These are phyloP conservation scores for Agaricus subrufescens DNA, from an alignment of 768 basidiomycete genomes.

Conservation along the genomic window DNA sequence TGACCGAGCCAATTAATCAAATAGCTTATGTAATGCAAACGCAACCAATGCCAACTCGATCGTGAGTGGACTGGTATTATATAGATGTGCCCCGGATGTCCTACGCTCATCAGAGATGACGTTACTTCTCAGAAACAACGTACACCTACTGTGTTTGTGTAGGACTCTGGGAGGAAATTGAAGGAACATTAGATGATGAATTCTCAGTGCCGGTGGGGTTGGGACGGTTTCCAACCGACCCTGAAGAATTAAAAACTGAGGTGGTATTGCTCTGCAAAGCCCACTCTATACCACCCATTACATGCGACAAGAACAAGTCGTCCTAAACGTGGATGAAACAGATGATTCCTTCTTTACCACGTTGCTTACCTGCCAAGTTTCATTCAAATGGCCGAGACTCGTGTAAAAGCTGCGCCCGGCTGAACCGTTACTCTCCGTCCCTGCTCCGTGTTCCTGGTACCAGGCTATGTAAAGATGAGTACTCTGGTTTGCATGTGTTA, in stretches of 20 bases:
- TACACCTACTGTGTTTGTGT: not conserved
- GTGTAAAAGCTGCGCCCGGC: slow-evolving; percentile 85
- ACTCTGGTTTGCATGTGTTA: not conserved
- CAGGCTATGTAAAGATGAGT: slow-evolving; percentile 48
- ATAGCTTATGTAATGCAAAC: not conserved
- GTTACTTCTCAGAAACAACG: not conserved
- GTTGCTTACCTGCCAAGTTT: slow-evolving; percentile 66
- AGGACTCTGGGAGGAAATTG: not conserved
- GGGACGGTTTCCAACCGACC: slow-evolving; percentile 48
- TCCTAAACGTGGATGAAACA: slow-evolving; percentile 38
- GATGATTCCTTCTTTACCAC: not conserved
- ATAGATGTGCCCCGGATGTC: not conserved
- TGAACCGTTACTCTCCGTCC: slow-evolving; percentile 40
- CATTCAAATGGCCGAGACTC: slow-evolving; percentile 71
- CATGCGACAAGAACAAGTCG: slow-evolving; percentile 62
- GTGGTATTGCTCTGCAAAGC: slow-evolving; percentile 67
- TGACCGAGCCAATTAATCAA: no score
- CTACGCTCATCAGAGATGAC: not conserved
- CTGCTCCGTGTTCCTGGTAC: slow-evolving; percentile 76
- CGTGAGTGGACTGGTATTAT: not conserved
- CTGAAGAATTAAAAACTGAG: slow-evolving; percentile 54
- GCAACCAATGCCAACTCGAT: not conserved
- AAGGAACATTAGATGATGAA: not conserved
- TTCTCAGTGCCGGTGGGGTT: not conserved
- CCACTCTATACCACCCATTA: slow-evolving; percentile 76